Conservation (phyloP, 2,329 filamentous ascomycete species). For the Elsinoe fawcettii region DNA sequence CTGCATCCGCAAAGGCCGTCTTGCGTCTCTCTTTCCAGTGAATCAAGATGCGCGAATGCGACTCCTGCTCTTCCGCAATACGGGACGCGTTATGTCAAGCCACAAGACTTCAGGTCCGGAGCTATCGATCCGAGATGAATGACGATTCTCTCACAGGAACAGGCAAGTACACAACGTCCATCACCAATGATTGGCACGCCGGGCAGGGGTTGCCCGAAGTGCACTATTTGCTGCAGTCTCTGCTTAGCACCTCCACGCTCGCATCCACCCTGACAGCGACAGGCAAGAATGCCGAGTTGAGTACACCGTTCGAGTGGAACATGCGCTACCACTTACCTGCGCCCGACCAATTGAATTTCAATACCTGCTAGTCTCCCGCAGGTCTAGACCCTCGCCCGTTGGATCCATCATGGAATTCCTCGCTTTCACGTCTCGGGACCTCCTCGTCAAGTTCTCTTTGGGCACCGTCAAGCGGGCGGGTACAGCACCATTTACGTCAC, state of each 20-base stretch:
- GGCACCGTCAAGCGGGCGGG: background rate
- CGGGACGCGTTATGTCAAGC: constrained; percentile 11
- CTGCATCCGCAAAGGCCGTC: background rate
- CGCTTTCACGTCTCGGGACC: background rate
- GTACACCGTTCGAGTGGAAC: background rate
- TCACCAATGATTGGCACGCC: background rate
- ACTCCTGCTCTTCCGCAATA: background rate
- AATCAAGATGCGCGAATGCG: background rate
- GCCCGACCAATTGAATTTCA: constrained; percentile 1
- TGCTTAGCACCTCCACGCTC: constrained; percentile 12
- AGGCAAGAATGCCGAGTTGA: constrained; percentile 11
- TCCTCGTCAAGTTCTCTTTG: background rate
- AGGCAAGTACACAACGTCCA: constrained; percentile 7
- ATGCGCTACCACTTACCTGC: background rate
- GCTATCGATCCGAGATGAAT: constrained; percentile 12
- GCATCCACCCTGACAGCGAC: background rate
- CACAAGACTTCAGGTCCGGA: background rate
- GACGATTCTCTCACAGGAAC: constrained; percentile 7
- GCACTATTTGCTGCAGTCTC: constrained; percentile 12
- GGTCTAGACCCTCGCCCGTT: constrained; percentile 4
- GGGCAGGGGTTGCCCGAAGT: background rate
- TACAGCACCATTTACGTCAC: constrained; percentile 9
- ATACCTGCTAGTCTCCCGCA: constrained; percentile 1
- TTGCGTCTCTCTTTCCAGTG: background rate
- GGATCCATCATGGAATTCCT: constrained; percentile 1